Conservation (phyloP, 2,329 filamentous ascomycete genomes). For the Stemphylium vesicarium region DNA sequence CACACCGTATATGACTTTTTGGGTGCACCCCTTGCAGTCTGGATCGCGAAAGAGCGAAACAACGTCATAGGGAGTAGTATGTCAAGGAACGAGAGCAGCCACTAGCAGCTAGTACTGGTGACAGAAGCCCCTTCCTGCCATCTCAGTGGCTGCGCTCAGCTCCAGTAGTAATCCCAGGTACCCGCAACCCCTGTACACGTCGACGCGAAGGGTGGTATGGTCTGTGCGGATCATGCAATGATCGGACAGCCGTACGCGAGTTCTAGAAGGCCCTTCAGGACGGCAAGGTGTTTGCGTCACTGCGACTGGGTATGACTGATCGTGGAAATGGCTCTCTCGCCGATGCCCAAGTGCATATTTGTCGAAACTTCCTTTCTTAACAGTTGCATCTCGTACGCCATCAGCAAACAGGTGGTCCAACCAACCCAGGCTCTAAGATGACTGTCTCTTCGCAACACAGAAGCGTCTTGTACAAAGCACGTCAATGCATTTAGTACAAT, state of each 20-base stretch:
- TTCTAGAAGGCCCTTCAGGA: too few relatives aligned
- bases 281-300: too few relatives aligned
- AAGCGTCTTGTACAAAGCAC: constrained; percentile 33
- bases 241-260: neutral
- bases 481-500: constrained; percentile 25
- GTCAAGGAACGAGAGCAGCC: neutral
- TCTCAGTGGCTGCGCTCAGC: neutral
- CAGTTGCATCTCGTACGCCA: neutral
- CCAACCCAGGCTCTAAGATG: neutral
- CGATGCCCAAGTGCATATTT: too few relatives aligned
- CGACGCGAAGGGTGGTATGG: neutral
- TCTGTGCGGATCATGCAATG: neutral
- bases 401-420: constrained; percentile 17
- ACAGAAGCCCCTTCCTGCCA: neutral
- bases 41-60: neutral
- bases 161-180: neutral
- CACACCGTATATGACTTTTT: neutral
- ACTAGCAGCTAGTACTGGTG: neutral
- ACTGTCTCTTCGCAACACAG: constrained; percentile 21
- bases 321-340: too few relatives aligned
- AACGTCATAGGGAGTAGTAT: neutral
- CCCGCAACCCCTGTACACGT: neutral
- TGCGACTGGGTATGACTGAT: too few relatives aligned
- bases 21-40: neutral
- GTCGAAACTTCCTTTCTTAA: neutral